These are phyloP conservation scores for Sicyos baderoa DNA, from an alignment of 306 rosid genomes.

Conservation along the genomic window DNA sequence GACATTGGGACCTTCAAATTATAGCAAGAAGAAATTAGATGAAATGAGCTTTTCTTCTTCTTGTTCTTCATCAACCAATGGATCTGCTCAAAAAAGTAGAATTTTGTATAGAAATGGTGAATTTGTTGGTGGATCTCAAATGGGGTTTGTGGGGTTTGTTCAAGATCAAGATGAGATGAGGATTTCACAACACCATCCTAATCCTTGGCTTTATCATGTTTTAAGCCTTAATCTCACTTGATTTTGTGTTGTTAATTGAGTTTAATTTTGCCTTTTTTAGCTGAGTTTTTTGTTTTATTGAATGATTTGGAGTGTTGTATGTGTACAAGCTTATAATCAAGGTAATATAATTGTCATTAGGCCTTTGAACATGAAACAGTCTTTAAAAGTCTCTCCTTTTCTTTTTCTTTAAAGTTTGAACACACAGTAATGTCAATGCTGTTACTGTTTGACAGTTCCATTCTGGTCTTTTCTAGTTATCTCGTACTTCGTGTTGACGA, in stretches of 20 bases:
- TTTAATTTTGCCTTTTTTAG: neutral
- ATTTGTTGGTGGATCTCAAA: neutral
- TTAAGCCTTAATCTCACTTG: slow-evolving; percentile 19
- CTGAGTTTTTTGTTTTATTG: neutral
- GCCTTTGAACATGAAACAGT: neutral
- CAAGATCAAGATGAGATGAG: slow-evolving; percentile 2
- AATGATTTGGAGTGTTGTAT: neutral
- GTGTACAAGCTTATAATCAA: slow-evolving; percentile 16
- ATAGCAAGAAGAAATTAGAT: slow-evolving; percentile 17
- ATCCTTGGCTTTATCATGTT: slow-evolving; percentile 20
- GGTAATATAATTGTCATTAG: neutral
- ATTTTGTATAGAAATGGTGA: neutral
- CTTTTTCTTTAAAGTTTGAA: too few relatives aligned
- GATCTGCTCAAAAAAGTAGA: neutral
- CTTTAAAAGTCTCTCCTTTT: neutral
- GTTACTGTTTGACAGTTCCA: too few relatives aligned
- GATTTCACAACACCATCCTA: slow-evolving; percentile 4
- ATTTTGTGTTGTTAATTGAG: neutral
- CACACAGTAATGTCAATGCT: too few relatives aligned
- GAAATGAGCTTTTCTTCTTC: slow-evolving; percentile 31
- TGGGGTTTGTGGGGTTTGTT: slow-evolving; percentile 15
- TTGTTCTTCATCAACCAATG: slow-evolving; percentile 47
- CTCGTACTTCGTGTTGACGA: neutral
- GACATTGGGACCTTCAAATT: slow-evolving; percentile 68
- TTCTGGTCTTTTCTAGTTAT: neutral